Percentiles rank a stretch among this genome's conserved stretches.
Evolutionary conservation across 805 yeast genomes (phyloP).

Genomic region (Saccharomycodes ludwigii): DNA sequence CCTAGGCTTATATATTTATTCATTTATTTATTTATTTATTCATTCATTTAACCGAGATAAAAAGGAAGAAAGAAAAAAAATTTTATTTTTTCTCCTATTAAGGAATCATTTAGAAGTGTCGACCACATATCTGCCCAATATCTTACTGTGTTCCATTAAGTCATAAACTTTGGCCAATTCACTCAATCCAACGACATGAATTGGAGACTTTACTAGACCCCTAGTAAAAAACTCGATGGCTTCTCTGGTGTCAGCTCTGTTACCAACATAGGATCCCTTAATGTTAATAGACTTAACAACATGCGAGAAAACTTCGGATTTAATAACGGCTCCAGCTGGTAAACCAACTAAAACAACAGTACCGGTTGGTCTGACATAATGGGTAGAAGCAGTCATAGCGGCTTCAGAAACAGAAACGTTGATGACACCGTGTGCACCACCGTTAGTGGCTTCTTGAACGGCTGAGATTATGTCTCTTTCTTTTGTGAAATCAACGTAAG

Average conservation of each 20-base stretch:
- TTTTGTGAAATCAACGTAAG: conserved; percentile 40
- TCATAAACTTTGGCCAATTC: conserved; percentile 42
- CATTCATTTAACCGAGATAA: too few relatives aligned
- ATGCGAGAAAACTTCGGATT: conserved; percentile 53
- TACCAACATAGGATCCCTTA: conserved; percentile 78
- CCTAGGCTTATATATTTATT: too few relatives aligned
- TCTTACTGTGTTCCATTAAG: conserved; percentile 43
- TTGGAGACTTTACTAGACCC: conserved; percentile 54
- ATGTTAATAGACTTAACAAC: conserved; percentile 62
- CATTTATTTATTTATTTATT: too few relatives aligned
- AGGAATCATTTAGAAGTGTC: conserved; percentile 49
- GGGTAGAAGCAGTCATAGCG: conserved; percentile 46
- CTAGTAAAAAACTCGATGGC: conserved; percentile 59
- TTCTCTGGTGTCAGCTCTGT: conserved; percentile 71
- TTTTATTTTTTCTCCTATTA: too few relatives aligned
- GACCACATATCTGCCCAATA: conserved; percentile 73
- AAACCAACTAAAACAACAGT: conserved; percentile 62
- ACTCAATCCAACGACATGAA: conserved; percentile 43
- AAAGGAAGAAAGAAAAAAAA: too few relatives aligned
- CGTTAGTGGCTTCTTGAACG: conserved; percentile 41
- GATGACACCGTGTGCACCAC: conserved; percentile 65
- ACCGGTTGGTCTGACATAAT: conserved; percentile 52
- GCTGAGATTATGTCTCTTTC: conserved; percentile 39
- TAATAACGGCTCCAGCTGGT: conserved; percentile 64
- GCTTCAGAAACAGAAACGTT: conserved; percentile 57